Evolutionary conservation across 1,284 basidiomycete genomes (phyloP).

Genomic region (Neonothopanus nambi): DNA sequence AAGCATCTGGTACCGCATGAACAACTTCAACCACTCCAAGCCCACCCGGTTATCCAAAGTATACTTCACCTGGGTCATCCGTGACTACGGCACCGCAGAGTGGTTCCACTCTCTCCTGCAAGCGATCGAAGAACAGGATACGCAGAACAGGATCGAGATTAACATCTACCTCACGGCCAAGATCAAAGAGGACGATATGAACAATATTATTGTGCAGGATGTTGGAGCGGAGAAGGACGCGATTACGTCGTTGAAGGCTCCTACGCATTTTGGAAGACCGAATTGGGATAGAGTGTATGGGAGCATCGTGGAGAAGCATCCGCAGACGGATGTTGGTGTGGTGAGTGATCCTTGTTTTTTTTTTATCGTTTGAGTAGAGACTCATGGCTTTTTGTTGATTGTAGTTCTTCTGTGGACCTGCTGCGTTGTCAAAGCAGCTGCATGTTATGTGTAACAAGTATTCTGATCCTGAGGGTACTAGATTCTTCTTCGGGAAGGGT

Average conservation of each 20-base stretch:
- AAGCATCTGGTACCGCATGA: slow-evolving; percentile 94
- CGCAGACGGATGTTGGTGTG: slow-evolving; percentile 84
- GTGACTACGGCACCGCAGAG: slow-evolving; percentile 82
- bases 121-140: slow-evolving; percentile 90
- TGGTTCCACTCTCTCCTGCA: slow-evolving; percentile 94
- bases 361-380: slow-evolving; percentile 9
- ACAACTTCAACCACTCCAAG: slow-evolving; percentile 71
- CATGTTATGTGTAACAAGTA: slow-evolving; percentile 84
- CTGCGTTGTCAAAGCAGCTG: slow-evolving; percentile 66
- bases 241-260: slow-evolving; percentile 80
- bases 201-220: slow-evolving; percentile 87
- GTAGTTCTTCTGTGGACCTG: slow-evolving; percentile 82
- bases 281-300: slow-evolving; percentile 88
- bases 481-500: slow-evolving; percentile 90
- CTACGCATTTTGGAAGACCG: slow-evolving; percentile 92
- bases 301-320: slow-evolving; percentile 75
- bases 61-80: slow-evolving; percentile 89
- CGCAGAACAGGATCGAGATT: slow-evolving; percentile 81
- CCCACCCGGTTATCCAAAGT: slow-evolving; percentile 80
- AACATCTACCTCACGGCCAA: slow-evolving; percentile 89
- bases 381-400: background rate
- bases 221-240: slow-evolving; percentile 88
- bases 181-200: slow-evolving; percentile 87
- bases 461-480: slow-evolving; percentile 75
- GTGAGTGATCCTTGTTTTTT: slow-evolving; percentile 50